Evolutionary conservation across 805 yeast genomes (phyloP).

Genomic region (Lachancea thermotolerans): DNA sequence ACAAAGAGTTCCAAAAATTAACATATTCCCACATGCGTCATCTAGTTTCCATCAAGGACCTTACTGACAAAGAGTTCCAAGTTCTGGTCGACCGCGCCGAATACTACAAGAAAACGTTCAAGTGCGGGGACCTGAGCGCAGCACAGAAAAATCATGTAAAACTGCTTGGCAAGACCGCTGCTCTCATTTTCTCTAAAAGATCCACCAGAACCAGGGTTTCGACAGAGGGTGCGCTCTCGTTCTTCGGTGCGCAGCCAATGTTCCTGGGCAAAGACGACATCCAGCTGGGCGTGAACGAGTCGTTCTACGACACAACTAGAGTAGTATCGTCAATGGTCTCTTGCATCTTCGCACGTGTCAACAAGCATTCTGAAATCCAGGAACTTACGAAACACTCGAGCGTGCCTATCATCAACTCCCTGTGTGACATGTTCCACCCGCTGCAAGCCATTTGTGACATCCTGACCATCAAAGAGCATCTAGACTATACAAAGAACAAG

Average conservation of each 20-base stretch:
- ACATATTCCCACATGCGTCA: slow-evolving; percentile 44
- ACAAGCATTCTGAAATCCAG: slow-evolving; percentile 73
- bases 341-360: slow-evolving; percentile 95
- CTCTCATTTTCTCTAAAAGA: slow-evolving; percentile 81
- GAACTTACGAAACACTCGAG: slow-evolving; percentile 69
- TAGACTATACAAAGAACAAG: slow-evolving; percentile 43
- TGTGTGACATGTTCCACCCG: slow-evolving; percentile 92
- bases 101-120: slow-evolving; percentile 55
- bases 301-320: slow-evolving; percentile 78
- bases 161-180: slow-evolving; percentile 72
- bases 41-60: slow-evolving; percentile 73
- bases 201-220: slow-evolving; percentile 94
- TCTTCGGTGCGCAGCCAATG: slow-evolving; percentile 94
- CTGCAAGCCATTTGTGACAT: slow-evolving; percentile 91
- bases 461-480: slow-evolving; percentile 75
- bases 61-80: slow-evolving; percentile 63
- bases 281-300: slow-evolving; percentile 92
- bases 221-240: slow-evolving; percentile 87
- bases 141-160: slow-evolving; percentile 39
- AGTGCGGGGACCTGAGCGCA: slow-evolving; percentile 39
- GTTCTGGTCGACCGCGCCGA: slow-evolving; percentile 69
- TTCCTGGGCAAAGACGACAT: slow-evolving; percentile 94
- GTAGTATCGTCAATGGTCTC: slow-evolving; percentile 94
- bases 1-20: neutral
- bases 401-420: slow-evolving; percentile 89